Percentiles rank a stretch among this genome's conserved stretches.
phyloP scores from a whole-genome alignment of 73 alveolate genomes.

The Uronychia binucleata region DNA sequence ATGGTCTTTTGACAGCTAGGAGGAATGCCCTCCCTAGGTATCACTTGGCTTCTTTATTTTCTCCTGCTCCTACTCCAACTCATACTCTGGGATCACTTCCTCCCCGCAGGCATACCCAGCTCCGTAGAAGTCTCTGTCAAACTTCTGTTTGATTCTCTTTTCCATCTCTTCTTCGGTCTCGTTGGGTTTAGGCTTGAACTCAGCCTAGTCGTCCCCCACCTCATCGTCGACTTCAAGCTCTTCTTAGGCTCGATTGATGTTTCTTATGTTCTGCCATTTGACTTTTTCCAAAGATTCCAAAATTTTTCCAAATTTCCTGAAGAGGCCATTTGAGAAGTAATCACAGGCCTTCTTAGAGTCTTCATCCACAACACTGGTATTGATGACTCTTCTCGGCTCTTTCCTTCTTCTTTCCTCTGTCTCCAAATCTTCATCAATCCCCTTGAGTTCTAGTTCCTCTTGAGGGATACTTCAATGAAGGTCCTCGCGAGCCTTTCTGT shows the following conservation, averaged over 20 bases:
- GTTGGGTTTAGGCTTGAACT: neutral
- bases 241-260: neutral
- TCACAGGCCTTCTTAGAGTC: neutral
- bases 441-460: neutral
- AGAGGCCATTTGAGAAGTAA: neutral
- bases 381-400: neutral
- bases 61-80: slow-evolving; percentile 5
- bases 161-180: slow-evolving; percentile 3
- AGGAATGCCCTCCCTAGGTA: too few species aligned
- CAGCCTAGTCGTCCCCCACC: neutral
- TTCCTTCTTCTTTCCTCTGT: neutral
- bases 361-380: neutral
- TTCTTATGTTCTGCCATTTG: neutral
- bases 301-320: neutral
- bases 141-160: neutral
- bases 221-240: neutral
- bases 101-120: neutral
- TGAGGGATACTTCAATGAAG: too few species aligned
- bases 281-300: neutral
- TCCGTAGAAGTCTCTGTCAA: neutral
- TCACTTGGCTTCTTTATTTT: too few species aligned
- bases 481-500: too few species aligned
- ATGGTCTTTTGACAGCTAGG: neutral
- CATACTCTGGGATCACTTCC: neutral
- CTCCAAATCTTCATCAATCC: neutral